Evolutionary conservation across 805 yeast genomes (phyloP), one percentile per base, ranked within the genome.

Genomic region (Cyberlindnera americana): DNA sequence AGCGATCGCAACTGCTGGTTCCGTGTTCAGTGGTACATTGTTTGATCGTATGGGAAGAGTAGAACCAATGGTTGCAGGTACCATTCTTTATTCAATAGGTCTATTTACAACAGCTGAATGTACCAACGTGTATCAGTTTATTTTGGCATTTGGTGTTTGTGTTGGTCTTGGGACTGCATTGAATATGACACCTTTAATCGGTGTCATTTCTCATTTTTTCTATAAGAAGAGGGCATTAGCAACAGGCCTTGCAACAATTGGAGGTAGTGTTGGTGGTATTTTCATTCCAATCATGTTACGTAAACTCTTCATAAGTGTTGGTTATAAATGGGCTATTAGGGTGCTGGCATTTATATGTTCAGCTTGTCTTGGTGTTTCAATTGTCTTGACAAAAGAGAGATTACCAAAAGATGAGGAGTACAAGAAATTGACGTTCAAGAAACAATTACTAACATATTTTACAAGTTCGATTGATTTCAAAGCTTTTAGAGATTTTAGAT

Each of bases 151-250:
- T 52, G 76, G 80, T 6, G 52, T 81, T 1, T 61, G 72, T 24
- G 61, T 71, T 29, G 89, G 88, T 5, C 46, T 72, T 5, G 87
- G 85, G 0, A 69, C 76, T 25, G 83, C 81, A 0, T 56, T 80
- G 33, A 67, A 79, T 28, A 73, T 78, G 67, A 72, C 81, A 6
- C 87, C 88, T 0, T 60, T 78, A 28, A 66, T 82, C 2, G 75
- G 83, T 7, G 76, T 74, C 19, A 67, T 81, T 2, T 76, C 81
- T 15, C 86, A 83, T 44, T 83, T 84, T 81, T 83, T 81, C 53
- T 62, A 67, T 33, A 64, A 61, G 34, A 78, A 67, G 50, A 65
- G 89, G 52, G 88, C 82, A 1, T 60, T 67, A 40, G 83, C 81
- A 0, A 65, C 69, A 7, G 75, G 78, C 9, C 41, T 70, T 1